Evolutionary conservation across 2,329 filamentous ascomycete species (phyloP).

Genomic region (Plenodomus tracheiphilus): DNA sequence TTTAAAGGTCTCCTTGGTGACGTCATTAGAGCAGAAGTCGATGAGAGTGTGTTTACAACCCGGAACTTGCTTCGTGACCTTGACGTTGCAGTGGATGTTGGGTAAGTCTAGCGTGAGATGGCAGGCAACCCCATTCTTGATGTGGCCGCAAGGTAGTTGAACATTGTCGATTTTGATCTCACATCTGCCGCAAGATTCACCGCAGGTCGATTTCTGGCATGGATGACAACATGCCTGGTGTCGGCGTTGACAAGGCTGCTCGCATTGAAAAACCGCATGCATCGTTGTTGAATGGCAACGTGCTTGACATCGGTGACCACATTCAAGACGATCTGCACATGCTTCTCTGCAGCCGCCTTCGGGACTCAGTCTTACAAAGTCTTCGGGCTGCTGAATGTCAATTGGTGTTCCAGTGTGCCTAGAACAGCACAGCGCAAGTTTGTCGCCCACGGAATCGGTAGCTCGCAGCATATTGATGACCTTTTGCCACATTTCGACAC

Average conservation of each 20-base stretch:
- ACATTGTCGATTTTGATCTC: conserved; percentile 21
- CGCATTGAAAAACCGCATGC: conserved; percentile 31
- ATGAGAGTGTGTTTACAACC: conserved; percentile 59
- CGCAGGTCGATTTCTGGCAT: conserved; percentile 34
- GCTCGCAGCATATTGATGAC: conserved; percentile 58
- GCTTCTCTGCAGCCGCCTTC: conserved; percentile 35
- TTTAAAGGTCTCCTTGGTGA: conserved; percentile 45
- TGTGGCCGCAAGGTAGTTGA: conserved; percentile 34
- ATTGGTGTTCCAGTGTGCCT: conserved; percentile 31
- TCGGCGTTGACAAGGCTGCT: conserved; percentile 28
- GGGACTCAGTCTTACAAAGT: conserved; percentile 32
- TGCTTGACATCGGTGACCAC: conserved; percentile 34
- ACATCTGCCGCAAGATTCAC: conserved; percentile 32
- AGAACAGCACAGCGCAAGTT: conserved; percentile 31
- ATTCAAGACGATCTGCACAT: conserved; percentile 29
- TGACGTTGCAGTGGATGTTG: conserved; percentile 53
- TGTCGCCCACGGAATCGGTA: conserved; percentile 15
- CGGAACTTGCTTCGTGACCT: conserved; percentile 54
- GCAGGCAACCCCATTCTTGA: conserved; percentile 16
- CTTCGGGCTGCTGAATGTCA: conserved; percentile 28
- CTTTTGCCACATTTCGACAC: conserved; percentile 65
- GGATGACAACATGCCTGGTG: conserved; percentile 29
- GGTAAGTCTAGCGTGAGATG: conserved; percentile 6
- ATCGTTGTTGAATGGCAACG: conserved; percentile 38
- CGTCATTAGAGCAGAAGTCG: conserved; percentile 56